Percentiles rank a stretch among this genome's conserved stretches.
Evolutionary conservation across 2,329 filamentous ascomycete species (phyloP).

Genomic region (Penicillium sp.): DNA sequence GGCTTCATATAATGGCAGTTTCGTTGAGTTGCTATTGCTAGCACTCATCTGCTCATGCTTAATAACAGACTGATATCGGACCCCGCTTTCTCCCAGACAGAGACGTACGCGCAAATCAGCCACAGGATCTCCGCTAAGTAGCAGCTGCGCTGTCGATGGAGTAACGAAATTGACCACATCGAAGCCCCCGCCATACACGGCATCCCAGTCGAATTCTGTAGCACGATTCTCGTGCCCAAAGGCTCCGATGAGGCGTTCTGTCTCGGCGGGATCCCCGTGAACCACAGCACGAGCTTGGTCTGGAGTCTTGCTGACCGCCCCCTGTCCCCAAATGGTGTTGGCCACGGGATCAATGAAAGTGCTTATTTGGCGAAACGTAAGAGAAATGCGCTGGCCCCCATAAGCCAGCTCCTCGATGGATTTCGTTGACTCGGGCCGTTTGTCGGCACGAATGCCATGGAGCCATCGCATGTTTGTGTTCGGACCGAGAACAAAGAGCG

Average conservation of each 20-base stretch:
- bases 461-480: constrained; percentile 82
- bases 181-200: constrained; percentile 72
- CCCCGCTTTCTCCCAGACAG: constrained; percentile 38
- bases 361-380: constrained; percentile 86
- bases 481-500: constrained; percentile 76
- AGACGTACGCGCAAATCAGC: constrained; percentile 40
- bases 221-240: constrained; percentile 84
- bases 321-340: constrained; percentile 82
- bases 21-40: background rate
- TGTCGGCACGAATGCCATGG: constrained; percentile 88
- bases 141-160: constrained; percentile 30
- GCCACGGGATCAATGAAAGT: constrained; percentile 71
- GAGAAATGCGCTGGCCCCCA: constrained; percentile 73
- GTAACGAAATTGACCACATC: constrained; percentile 62
- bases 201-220: constrained; percentile 67
- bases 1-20: constrained; percentile 28
- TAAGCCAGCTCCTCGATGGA: constrained; percentile 66
- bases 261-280: constrained; percentile 65
- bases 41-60: background rate
- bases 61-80: constrained; percentile 33
- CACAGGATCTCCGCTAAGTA: constrained; percentile 32
- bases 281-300: constrained; percentile 60
- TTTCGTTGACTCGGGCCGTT: constrained; percentile 66
- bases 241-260: constrained; percentile 63
- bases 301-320: constrained; percentile 66